Evolutionary conservation across 2,329 filamentous ascomycete species (phyloP), one percentile per base, ranked within the genome.

Genomic region (Penicillium occitanis): DNA sequence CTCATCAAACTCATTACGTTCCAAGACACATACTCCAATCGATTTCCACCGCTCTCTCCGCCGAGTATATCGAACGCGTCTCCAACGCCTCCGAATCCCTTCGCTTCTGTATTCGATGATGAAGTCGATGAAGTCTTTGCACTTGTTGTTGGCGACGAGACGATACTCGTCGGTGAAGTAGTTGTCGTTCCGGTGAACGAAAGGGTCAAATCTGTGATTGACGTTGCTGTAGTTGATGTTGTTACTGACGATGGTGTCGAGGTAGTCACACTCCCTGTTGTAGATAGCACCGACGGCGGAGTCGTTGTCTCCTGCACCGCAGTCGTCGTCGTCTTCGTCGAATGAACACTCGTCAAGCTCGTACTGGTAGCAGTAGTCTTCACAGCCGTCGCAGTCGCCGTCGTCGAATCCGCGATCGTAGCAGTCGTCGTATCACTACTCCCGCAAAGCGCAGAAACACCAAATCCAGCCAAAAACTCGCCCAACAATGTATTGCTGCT

Each of bases 11-110:
- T 51, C 19, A 63, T 37, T 3, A 66, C 64, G 48, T 17, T 22
- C 13, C 59, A 37, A 25, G 57, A 63, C 30, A 37, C 11, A 30
- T 33, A 50, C n/a, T 35, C 59, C 48, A 58, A 44, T 22, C 48
- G 64, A 59, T 8, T 28, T 17, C 60, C 65, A 19, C 40, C 35
- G 22, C 42, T 59, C 14, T 66, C 58, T 22, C 61, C 67, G 4
- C 64, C 67, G 57, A 68, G 67, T 11, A 68, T 68, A 61, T 68
- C 61, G 25, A 61, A 62, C 14, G 67, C 64, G 19, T 67, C 63
- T 13, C 67, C 67, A 22, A 61, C 53, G 13, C 67, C 67, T 6
- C 67, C 67, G 46, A 68, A 68, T 40, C 67, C 67, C 40, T 67
- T 55, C 1, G 65, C 46, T 33, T 64, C 65, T 5, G 64, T 25